Conservation (phyloP, 148 eudicot genomes). For the Fagopyrum esculentum region DNA sequence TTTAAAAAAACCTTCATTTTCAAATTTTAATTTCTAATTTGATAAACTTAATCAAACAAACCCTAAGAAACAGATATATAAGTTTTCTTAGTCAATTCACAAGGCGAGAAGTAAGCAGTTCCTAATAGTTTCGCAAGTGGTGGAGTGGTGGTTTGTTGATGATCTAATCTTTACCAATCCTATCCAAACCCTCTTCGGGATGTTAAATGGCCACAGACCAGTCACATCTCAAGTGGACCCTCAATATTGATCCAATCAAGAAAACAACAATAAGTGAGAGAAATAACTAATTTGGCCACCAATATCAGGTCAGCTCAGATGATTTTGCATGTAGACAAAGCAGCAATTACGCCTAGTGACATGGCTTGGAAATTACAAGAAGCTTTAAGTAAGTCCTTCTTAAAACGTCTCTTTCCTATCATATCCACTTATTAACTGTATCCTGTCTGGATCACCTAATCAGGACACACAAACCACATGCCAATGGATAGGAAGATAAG, state of each 20-base stretch:
- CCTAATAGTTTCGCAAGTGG: neutral
- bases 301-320: neutral
- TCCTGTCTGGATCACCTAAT: neutral
- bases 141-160: neutral
- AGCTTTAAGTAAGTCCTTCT: neutral
- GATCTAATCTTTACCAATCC: neutral
- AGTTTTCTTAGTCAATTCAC: neutral
- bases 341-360: neutral
- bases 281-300: conserved; percentile 1
- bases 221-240: neutral
- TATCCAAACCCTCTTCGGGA: neutral
- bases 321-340: neutral
- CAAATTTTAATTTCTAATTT: too few species aligned
- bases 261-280: neutral
- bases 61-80: conserved; percentile 3
- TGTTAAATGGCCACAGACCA: neutral
- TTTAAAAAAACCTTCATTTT: too few species aligned
- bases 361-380: neutral
- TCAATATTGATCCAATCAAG: neutral
- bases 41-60: too few species aligned
- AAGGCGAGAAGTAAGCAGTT: neutral
- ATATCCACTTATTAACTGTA: neutral
- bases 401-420: neutral
- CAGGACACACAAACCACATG: conserved; percentile 1
- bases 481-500: neutral